These are phyloP conservation scores for Elsinoe ampelina DNA, from an alignment of 2,329 filamentous ascomycete genomes.

Conservation along the genomic window DNA sequence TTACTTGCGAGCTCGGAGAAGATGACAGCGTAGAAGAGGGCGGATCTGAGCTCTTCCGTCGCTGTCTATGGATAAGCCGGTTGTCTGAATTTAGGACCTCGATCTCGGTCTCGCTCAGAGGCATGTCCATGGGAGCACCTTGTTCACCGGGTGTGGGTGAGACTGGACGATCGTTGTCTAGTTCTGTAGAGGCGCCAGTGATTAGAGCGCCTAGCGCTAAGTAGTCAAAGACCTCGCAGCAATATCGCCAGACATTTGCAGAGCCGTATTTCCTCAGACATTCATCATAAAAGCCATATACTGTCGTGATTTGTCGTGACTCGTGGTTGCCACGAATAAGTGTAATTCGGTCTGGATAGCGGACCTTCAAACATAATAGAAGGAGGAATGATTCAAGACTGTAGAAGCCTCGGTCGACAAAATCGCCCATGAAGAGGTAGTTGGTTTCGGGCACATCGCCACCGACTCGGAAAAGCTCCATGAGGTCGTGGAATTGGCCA, in stretches of 20 bases:
- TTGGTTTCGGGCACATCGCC: conserved; percentile 93
- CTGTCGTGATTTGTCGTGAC: conserved; percentile 91
- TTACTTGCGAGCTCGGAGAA: conserved; percentile 18
- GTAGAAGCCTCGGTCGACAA: conserved; percentile 96
- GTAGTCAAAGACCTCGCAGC: conserved; percentile 97
- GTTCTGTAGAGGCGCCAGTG: conserved; percentile 64
- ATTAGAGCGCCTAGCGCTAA: conserved; percentile 83
- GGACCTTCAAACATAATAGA: conserved; percentile 89
- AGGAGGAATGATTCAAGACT: conserved; percentile 94
- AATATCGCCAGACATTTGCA: conserved; percentile 86
- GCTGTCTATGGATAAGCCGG: conserved; percentile 65
- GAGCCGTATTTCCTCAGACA: conserved; percentile 92
- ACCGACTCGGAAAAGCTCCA: conserved; percentile 91
- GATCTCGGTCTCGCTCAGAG: conserved; percentile 73
- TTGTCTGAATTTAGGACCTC: conserved; percentile 84
- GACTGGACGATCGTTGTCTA: conserved; percentile 29
- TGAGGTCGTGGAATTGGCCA: conserved; percentile 90
- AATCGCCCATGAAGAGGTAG: conserved; percentile 97
- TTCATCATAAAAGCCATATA: conserved; percentile 98
- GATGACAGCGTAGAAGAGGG: conserved; percentile 23
- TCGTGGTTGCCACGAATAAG: conserved; percentile 76
- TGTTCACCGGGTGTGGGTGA: conserved; percentile 10
- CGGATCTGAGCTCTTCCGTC: conserved; percentile 35
- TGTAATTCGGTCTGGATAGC: conserved; percentile 94
- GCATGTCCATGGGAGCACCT: conserved; percentile 21